Evolutionary conservation across 495 filamentous ascomycete genomes (phyloP).

Genomic region (Clavariopsis aquatica): DNA sequence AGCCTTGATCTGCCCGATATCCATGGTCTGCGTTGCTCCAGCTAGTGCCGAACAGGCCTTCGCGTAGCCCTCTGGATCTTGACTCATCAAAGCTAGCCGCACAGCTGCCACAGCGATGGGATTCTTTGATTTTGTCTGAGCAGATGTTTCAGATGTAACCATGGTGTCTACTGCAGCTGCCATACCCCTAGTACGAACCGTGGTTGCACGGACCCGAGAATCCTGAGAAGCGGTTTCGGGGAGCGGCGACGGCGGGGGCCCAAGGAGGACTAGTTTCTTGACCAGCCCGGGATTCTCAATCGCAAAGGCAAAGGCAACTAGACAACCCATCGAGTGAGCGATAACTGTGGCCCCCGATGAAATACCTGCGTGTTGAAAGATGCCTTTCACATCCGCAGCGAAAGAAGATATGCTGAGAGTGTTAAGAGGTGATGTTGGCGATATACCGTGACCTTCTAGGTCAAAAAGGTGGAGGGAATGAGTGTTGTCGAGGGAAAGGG

Average conservation of each 20-base stretch:
- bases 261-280: slow-evolving; percentile 49
- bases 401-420: slow-evolving; percentile 48
- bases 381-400: slow-evolving; percentile 47
- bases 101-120: slow-evolving; percentile 47
- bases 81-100: slow-evolving; percentile 48
- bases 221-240: slow-evolving; percentile 50
- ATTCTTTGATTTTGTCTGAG: slow-evolving; percentile 45
- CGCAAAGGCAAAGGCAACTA: slow-evolving; percentile 50
- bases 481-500: slow-evolving; percentile 32
- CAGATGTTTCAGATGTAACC: slow-evolving; percentile 50
- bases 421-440: slow-evolving; percentile 49
- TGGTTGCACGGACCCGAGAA: slow-evolving; percentile 48
- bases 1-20: slow-evolving; percentile 36
- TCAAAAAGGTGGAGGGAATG: slow-evolving; percentile 50
- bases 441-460: slow-evolving; percentile 58
- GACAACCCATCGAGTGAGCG: slow-evolving; percentile 52
- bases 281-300: slow-evolving; percentile 46
- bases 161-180: slow-evolving; percentile 45
- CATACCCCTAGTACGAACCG: slow-evolving; percentile 52
- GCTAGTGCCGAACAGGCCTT: slow-evolving; percentile 57
- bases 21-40: slow-evolving; percentile 32
- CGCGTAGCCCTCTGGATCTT: slow-evolving; percentile 57
- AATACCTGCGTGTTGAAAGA: slow-evolving; percentile 38
- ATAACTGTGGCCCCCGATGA: slow-evolving; percentile 41
- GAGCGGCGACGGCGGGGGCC: slow-evolving; percentile 48